Conservation (phyloP, 371 early-diverging fungal species). For the Haplosporangium sp. region DNA sequence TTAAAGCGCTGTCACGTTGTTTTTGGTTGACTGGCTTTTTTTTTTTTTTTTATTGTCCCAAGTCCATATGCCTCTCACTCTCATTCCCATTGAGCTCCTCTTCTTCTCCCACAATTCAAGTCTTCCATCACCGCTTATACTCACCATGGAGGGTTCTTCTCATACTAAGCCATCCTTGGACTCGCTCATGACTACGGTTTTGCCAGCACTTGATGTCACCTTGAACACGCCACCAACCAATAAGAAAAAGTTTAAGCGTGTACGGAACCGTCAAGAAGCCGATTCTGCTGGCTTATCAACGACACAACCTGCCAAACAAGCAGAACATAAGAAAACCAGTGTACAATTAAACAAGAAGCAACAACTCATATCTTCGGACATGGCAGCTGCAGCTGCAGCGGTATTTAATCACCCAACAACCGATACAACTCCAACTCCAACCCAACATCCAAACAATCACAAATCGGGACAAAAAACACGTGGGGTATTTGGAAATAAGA, state of each 20-base stretch:
- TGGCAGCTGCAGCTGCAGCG: slow-evolving; percentile 32
- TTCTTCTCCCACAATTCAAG: neutral
- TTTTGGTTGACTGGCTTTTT: neutral
- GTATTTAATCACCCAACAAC: slow-evolving; percentile 2
- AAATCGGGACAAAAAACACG: too few relatives aligned
- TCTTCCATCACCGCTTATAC: too few relatives aligned
- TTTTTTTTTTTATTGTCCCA: neutral
- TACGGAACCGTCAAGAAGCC: slow-evolving; percentile 10
- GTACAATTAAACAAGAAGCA: neutral
- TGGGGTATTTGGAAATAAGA: too few relatives aligned
- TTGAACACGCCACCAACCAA: slow-evolving; percentile 5
- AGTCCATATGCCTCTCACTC: neutral
- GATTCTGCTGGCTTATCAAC: neutral
- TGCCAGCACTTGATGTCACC: slow-evolving; percentile 27
- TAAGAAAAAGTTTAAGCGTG: slow-evolving; percentile 26
- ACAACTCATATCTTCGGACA: slow-evolving; percentile 5
- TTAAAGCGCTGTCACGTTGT: slow-evolving; percentile 6
- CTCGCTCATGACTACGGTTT: slow-evolving; percentile 32
- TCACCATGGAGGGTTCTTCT: neutral
- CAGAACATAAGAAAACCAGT: neutral
- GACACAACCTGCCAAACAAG: neutral
- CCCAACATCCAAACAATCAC: neutral
- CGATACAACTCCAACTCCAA: neutral
- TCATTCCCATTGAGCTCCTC: neutral
- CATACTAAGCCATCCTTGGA: slow-evolving; percentile 28